Base-by-base conservation (phyloP, 2,329 filamentous ascomycete genomes). In the Aspergillus awamori region DNA sequence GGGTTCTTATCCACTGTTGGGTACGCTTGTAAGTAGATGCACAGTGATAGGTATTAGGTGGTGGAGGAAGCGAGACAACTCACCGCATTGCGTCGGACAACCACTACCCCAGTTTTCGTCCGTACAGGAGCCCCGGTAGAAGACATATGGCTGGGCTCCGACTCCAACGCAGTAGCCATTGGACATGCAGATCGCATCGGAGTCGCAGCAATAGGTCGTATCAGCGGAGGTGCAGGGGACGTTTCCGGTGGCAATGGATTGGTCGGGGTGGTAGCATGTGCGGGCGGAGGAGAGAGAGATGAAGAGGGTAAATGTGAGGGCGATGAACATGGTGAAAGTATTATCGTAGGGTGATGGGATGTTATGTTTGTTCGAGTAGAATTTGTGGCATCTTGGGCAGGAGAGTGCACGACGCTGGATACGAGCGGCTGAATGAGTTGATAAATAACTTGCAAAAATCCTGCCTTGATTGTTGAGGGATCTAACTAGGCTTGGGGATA, bases 231-330 rank as follows among this genome's bases (percentile, higher is more conserved):
- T 41, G 8, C 47, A 58, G 24, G 56, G 56, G 11, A 58, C 56
- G 5, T 36, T 38, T 11, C 11, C 41, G 20, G 47, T 30, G 13
- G 56, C 45, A 5, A 58, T 26, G 8, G 56, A 51, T 11, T 48
- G 36, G 47, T 58, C 56, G 13, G 56, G 56, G 22, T 58, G 30
- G 56, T 58, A 58, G 47, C 56, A 58, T 49, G 56, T 58, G 49
- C 51, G 56, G 6, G 56, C 56, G 17, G 24, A n/a, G 26, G 56
- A 17, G 8, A 58, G 56, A 10, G 47, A 43, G 41, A 43, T 43
- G 17, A 43, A 20, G 8, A 43, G 8, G 41, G 41, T 43, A 2
- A 43, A 8, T n/a, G 17, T 17, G 11, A 43, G n/a, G 8, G 33
- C 11, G 11, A 20, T 43, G 17, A 43, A 20, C 17, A 43, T 43